Evolutionary conservation across 805 yeast genomes (phyloP).

Genomic region (Blastobotrys mokoenaii): DNA sequence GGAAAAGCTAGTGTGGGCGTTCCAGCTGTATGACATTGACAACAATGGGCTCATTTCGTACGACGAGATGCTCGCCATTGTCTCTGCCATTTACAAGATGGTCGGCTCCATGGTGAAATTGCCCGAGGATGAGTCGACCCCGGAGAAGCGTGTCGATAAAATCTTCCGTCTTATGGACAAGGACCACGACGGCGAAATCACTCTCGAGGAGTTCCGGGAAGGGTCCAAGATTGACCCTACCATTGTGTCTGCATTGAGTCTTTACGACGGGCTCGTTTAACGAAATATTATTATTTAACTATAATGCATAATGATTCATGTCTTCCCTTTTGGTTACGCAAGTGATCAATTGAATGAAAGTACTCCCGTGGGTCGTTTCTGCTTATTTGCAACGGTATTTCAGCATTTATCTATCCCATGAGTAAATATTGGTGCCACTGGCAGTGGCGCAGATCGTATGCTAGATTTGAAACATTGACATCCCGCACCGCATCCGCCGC

Average conservation of each 20-base stretch:
- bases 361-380: too few species aligned
- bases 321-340: too few species aligned
- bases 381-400: too few species aligned
- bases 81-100: conserved; percentile 85
- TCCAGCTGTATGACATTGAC: conserved; percentile 77
- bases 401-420: too few species aligned
- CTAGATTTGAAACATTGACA: too few species aligned
- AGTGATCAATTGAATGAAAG: too few species aligned
- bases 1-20: conserved; percentile 86
- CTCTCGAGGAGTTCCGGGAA: conserved; percentile 76
- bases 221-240: conserved; percentile 74
- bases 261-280: conserved; percentile 73
- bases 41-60: conserved; percentile 68
- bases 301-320: too few species aligned
- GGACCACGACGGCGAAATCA: conserved; percentile 57
- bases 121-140: conserved; percentile 85
- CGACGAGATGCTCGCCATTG: conserved; percentile 72
- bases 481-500: too few species aligned
- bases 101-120: conserved; percentile 88
- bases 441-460: too few species aligned
- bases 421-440: too few species aligned
- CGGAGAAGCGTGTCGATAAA: conserved; percentile 78
- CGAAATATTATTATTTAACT: too few species aligned
- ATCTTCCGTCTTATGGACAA: conserved; percentile 70
- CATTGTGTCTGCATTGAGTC: conserved; percentile 63